Evolutionary conservation across 495 filamentous ascomycete genomes (phyloP), one percentile per base, ranked within the genome.

Genomic region (Ascobolus immersus): DNA sequence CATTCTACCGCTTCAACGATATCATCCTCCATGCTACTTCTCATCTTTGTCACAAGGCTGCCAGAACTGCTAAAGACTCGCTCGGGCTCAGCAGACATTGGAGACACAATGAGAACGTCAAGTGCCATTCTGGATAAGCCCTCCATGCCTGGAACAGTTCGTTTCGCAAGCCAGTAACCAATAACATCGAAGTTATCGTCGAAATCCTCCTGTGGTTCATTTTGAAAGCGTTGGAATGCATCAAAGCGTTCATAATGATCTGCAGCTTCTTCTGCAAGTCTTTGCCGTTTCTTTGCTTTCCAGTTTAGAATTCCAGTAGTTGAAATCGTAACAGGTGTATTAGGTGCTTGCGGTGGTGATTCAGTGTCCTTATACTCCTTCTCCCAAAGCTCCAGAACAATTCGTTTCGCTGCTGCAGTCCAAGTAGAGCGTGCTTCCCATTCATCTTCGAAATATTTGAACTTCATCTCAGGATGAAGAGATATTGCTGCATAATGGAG

Each of bases 361-460:
- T n/a, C n/a, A n/a, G n/a, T n/a, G n/a, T n/a, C n/a, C n/a, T n/a
- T n/a, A n/a, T 27, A 27, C 24, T 2, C 14, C 11, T 10, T 27
- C 24, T 27, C 24, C 24, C 24, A 27, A 11, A 27, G 14, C 24
- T 11, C 11, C 24, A 11, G 24, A 11, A 27, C 24, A 11, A 11
- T 27, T 3, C 11, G 11, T 13, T 27, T 27, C 4, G 24, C 24
- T 11, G 11, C 14, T 13, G 25, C 21, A 14, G 38, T 33, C 34
- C 21, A 26, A 0, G 28, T 20, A 2, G 21, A 17, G 3, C 10
- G 12, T 2, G 32, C 28, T 13, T 32, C 28, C 28, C 34, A 41
- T 14, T 38, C 15, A 10, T 9, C 17, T 7, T 33, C 17, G 21
- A 41, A 41, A 11, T 33, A 41, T 15, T 37, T 28, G 10, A 41